Evolutionary conservation across 768 basidiomycete genomes (phyloP).

Genomic region (Rhodotorula kratochvilovae): DNA sequence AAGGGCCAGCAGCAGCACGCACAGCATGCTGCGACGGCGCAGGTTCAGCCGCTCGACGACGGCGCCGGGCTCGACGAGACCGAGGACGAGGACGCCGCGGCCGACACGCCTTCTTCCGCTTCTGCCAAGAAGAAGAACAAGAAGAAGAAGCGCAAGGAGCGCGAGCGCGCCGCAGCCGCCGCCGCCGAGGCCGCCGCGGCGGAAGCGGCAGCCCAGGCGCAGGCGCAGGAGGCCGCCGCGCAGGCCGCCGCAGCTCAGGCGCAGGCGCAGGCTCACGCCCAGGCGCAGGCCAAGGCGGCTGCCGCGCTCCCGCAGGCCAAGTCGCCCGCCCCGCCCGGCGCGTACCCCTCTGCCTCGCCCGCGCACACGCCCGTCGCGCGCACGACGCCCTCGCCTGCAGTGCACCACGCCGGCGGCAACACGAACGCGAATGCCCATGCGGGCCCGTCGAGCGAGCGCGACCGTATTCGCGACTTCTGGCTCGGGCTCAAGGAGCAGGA

Average conservation of each 20-base stretch:
- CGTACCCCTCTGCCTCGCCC: conserved; percentile 27
- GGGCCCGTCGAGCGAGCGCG: conserved; percentile 60
- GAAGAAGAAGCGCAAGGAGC: conserved; percentile 51
- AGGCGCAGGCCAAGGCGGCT: neutral
- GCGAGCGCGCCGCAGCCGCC: conserved; percentile 13
- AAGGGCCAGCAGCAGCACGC: neutral
- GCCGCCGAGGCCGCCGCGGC: conserved; percentile 19
- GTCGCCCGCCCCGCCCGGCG: conserved; percentile 19
- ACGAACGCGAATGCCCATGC: conserved; percentile 34
- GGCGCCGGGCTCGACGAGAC: conserved; percentile 18
- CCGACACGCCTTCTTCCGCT: neutral
- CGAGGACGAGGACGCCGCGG: conserved; percentile 29
- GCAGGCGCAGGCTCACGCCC: conserved; percentile 41
- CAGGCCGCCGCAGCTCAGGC: conserved; percentile 36
- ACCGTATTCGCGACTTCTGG: conserved; percentile 98
- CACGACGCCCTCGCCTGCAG: conserved; percentile 7
- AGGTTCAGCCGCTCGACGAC: neutral
- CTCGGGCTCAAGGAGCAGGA: conserved; percentile 85
- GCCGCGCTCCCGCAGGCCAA: neutral
- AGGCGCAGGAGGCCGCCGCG: neutral
- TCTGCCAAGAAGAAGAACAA: conserved; percentile 55
- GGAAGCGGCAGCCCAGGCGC: neutral
- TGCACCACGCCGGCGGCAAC: conserved; percentile 7
- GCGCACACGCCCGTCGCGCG: conserved; percentile 19
- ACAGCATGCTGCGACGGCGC: neutral